Evolutionary conservation across 2,329 filamentous ascomycete species (phyloP).

Genomic region (Orbilia ellipsospora): DNA sequence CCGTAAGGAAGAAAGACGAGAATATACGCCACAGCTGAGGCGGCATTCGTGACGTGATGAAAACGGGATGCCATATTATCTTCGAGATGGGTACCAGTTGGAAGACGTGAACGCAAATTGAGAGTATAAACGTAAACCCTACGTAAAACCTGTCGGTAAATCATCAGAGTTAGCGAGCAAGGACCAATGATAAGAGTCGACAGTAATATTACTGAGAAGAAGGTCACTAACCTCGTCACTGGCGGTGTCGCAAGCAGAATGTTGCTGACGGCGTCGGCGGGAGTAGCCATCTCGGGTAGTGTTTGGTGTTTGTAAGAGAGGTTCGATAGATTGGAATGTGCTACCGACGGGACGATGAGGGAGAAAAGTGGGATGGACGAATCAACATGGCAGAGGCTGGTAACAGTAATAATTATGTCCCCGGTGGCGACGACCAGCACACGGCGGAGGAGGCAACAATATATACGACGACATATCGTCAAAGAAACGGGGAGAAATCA

Average conservation of each 20-base stretch:
- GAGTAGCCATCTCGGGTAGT: constrained; percentile 35
- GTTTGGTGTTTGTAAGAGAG: background rate
- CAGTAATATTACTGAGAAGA: background rate
- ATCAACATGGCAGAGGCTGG: constrained; percentile 6
- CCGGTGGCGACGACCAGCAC: constrained; percentile 22
- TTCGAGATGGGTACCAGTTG: constrained; percentile 22
- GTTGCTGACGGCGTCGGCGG: constrained; percentile 40
- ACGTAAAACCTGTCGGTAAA: constrained; percentile 36
- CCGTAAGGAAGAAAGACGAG: constrained; percentile 47
- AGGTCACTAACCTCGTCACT: constrained; percentile 39
- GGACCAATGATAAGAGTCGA: background rate
- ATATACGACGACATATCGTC: background rate
- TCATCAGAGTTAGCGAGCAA: background rate
- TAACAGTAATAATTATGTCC: background rate
- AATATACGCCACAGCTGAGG: constrained; percentile 49
- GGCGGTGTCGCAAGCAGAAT: constrained; percentile 38
- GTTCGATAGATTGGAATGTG: background rate
- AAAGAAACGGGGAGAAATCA: constrained; percentile 13
- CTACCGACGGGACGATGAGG: constrained; percentile 35
- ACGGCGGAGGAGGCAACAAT: constrained; percentile 5
- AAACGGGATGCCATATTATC: constrained; percentile 40
- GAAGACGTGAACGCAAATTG: constrained; percentile 26
- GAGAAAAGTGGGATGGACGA: constrained; percentile 15
- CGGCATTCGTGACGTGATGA: constrained; percentile 43
- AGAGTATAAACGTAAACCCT: constrained; percentile 31